Evolutionary conservation across 805 yeast species (phyloP), one percentile per base, ranked within the genome.

Genomic region (Wickerhamiella spandovensis): DNA sequence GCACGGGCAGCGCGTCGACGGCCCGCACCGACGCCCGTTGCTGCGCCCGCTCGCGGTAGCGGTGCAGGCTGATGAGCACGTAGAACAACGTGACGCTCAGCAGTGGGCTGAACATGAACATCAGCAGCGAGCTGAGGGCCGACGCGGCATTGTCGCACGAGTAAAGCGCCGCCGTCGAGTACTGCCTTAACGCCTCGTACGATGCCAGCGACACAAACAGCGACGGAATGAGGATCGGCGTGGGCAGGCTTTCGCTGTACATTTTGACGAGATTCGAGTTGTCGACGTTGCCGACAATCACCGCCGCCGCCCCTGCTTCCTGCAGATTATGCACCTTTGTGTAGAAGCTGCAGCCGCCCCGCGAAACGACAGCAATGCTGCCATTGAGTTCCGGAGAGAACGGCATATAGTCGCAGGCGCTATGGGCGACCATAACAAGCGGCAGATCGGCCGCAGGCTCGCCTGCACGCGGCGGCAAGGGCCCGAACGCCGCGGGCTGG

Each of bases 291-390:
- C 79, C 82, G 8, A 79, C 71, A n/a, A 79, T 64, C 10, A 78
- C 75, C 5, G 77, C 77, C 13, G 53, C 59, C 0, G 82, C 82
- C 13, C 74, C 73, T 51, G 61, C 64, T 1, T 61, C 59, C 51
- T 76, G 66, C 47, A 79, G 57, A 50, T 70, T 68, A 39, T 65
- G 57, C 17, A 78, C 74, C 56, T 79, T 79, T 15, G 69, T 69
- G 46, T 73, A 76, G 58, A 79, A 76, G 21, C 78, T 70, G 63
- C 82, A 78, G 3, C 67, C 72, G 5, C 82, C 82, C n/a, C 81
- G 61, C 38, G 50, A 47, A 17, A 70, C 72, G 41, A 71, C 57
- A 3, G 68, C 72, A 44, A 69, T 59, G 42, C 59, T 53, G 42
- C 51, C 61, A 39, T 60, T 60, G 45, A 44, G 18, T 10, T 44